Conservation (phyloP, 345 rosid species). For the Bruguiera gymnorhiza region DNA sequence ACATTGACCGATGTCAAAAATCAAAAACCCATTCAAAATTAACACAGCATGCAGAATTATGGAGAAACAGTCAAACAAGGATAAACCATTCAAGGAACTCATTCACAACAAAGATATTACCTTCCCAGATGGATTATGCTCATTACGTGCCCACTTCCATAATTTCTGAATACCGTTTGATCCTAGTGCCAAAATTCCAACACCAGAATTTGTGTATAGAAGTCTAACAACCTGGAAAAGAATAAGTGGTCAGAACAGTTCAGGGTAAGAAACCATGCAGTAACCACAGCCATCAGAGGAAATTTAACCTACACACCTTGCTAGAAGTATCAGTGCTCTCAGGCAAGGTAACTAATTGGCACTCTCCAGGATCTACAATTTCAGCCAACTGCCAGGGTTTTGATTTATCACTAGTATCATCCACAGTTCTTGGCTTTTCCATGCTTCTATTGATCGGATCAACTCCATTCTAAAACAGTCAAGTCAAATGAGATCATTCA, state of each 20-base stretch:
- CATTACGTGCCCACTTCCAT: conserved; percentile 74
- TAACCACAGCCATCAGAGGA: not conserved
- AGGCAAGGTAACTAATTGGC: conserved; percentile 67
- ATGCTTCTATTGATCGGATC: conserved; percentile 70
- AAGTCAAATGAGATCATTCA: conserved; percentile 6
- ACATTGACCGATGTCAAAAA: conserved; percentile 16
- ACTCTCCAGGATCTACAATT: conserved; percentile 63
- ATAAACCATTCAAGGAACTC: not conserved
- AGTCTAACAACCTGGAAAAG: conserved; percentile 71
- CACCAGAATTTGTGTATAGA: conserved; percentile 77
- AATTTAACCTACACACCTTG: conserved; percentile 52
- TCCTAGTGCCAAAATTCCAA: conserved; percentile 80
- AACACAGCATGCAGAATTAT: not conserved
- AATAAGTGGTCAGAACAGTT: conserved; percentile 11
- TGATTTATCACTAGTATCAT: conserved; percentile 61
- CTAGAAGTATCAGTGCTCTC: conserved; percentile 69
- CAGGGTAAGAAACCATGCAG: not conserved
- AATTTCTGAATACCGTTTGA: conserved; percentile 71
- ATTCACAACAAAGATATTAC: conserved; percentile 29
- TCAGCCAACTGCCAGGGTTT: conserved; percentile 84
- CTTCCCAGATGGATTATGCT: conserved; percentile 80
- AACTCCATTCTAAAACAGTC: conserved; percentile 66
- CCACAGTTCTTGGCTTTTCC: conserved; percentile 72
- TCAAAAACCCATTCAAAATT: not conserved
- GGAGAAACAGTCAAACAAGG: not conserved